These are phyloP conservation scores for Dryadomyces sulphureus DNA, from an alignment of 2,329 filamentous ascomycete genomes.

Conservation along the genomic window DNA sequence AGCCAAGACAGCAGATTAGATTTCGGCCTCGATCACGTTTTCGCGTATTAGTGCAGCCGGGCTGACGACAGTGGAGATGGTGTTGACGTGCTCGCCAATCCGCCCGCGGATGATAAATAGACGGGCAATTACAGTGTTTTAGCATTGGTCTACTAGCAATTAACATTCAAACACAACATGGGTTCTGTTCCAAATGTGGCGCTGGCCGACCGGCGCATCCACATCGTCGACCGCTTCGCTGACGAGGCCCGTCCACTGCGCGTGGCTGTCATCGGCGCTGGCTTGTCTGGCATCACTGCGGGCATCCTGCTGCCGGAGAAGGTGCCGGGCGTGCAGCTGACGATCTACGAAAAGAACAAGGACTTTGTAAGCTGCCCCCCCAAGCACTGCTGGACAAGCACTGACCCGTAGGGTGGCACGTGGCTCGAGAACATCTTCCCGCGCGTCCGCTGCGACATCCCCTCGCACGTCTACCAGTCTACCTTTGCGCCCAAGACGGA, in stretches of 20 bases:
- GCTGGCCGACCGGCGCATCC: not conserved
- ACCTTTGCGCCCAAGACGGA: conserved; percentile 53
- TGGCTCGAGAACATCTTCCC: conserved; percentile 20
- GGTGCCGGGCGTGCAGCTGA: conserved; percentile 50
- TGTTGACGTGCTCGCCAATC: not conserved
- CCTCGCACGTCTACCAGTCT: conserved; percentile 55
- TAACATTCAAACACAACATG: not conserved
- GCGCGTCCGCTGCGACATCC: conserved; percentile 43
- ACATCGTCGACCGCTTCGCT: conserved; percentile 23
- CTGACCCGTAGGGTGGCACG: conserved; percentile 16
- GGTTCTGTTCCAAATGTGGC: not conserved
- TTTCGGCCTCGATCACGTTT: not conserved
- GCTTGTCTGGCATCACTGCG: conserved; percentile 46
- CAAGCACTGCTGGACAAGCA: too few species aligned
- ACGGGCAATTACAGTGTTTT: not conserved
- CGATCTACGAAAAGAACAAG: conserved; percentile 52
- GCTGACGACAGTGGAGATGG: not conserved
- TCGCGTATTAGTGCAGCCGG: not conserved
- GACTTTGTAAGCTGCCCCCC: conserved; percentile 53
- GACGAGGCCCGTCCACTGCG: conserved; percentile 32
- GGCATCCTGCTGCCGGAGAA: conserved; percentile 54
- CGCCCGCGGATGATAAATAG: not conserved
- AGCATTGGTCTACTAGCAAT: not conserved
- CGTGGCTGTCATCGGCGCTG: conserved; percentile 50
- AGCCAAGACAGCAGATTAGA: not conserved